Base-by-base conservation (phyloP, 1,284 basidiomycete genomes). In the Cryptococcus amylolentus region DNA sequence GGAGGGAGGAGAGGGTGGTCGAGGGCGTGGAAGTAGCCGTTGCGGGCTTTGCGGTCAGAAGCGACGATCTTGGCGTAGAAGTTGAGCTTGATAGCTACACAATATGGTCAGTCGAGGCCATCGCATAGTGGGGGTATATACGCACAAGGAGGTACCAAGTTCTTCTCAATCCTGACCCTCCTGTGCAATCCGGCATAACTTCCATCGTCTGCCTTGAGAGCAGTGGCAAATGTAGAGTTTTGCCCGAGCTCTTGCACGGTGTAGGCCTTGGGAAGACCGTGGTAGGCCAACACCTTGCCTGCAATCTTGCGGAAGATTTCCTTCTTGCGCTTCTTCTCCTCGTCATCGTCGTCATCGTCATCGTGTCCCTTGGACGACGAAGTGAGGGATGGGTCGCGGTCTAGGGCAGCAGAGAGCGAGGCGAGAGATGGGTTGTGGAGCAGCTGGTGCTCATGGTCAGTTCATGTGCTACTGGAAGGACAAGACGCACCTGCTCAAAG, bases 21-120 rank as follows among this genome's bases (percentile, higher is more conserved):
- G 58, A 88, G 73, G 35, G 80, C 81, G 69, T 89, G 86, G 40
- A 88, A 77, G 44, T 85, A 55, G 77, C 87, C 87, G 67, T 88
- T 88, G 37, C 73, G 69, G n/a, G 84, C 81, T 50, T 78, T 69
- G n/a, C 80, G 74, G 59, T 84, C 76, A n/a, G 78, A 68, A 35
- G 73, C 72, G 23, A 81, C 69, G 16, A 88, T 75, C 51, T 78
- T 80, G 28, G 82, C 80, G 63, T 82, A 81, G 35, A 82, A 78
- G 74, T 88, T 88, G 71, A 88, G 66, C 58, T 69, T 77, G 55
- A 80, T 63, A 16, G 72, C 68, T 69, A 57, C 51, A 62, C 44
- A 31, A 27, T 8, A 26, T 5, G 20, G 18, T 49, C 48, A 57
- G 28, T 18, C 23, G 23, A 23, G 23, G 23, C 23, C 39, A 27